phyloP scores from a whole-genome alignment of 805 yeast genomes.

The Nakazawaea peltata region DNA sequence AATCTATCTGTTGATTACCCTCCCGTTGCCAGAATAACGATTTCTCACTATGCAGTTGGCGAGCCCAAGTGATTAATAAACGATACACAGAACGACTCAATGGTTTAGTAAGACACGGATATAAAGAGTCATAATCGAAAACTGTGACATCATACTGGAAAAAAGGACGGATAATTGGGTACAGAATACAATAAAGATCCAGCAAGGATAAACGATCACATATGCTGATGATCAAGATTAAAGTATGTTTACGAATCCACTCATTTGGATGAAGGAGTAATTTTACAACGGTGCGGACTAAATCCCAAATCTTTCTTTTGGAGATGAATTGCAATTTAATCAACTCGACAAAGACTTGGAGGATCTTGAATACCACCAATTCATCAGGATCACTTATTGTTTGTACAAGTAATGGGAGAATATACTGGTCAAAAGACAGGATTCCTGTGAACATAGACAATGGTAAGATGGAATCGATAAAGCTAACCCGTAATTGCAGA shows the following conservation, averaged over 20 bases:
- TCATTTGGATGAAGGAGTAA: slow-evolving; percentile 80
- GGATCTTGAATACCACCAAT: slow-evolving; percentile 62
- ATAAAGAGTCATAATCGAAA: slow-evolving; percentile 57
- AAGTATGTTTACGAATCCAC: slow-evolving; percentile 68
- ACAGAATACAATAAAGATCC: slow-evolving; percentile 74
- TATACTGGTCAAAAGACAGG: slow-evolving; percentile 76
- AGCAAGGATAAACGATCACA: slow-evolving; percentile 61
- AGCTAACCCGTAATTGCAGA: slow-evolving; percentile 55
- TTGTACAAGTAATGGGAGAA: slow-evolving; percentile 78
- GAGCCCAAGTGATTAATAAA: slow-evolving; percentile 63
- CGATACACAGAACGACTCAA: slow-evolving; percentile 58
- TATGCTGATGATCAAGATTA: slow-evolving; percentile 53
- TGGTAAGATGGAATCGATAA: slow-evolving; percentile 64
- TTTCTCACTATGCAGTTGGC: slow-evolving; percentile 38
- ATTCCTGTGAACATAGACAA: slow-evolving; percentile 78
- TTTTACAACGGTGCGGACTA: slow-evolving; percentile 41
- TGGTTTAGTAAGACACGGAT: slow-evolving; percentile 62
- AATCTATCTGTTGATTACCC: slow-evolving; percentile 20
- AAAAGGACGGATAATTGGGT: slow-evolving; percentile 72
- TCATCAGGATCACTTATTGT: slow-evolving; percentile 82
- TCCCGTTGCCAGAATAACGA: slow-evolving; percentile 75
- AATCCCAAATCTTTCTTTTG: slow-evolving; percentile 44
- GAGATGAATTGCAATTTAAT: slow-evolving; percentile 49
- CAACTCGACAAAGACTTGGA: slow-evolving; percentile 50
- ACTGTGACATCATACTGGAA: slow-evolving; percentile 70